Base-by-base conservation (phyloP, 257 asterid genomes). In the Nicotiana paniculata region DNA sequence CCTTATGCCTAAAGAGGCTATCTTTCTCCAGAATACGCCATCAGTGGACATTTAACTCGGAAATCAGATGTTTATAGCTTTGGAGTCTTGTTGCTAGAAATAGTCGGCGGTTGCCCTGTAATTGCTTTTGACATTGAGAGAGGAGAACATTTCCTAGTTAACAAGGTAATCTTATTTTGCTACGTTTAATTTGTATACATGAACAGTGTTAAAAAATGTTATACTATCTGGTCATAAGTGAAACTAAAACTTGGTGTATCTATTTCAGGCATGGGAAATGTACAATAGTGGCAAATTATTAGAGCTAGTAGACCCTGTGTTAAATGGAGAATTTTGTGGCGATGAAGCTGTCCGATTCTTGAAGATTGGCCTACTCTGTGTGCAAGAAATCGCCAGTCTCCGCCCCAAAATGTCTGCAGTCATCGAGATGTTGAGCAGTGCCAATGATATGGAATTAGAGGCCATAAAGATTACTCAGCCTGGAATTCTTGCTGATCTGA, bases 11-110 rank as follows among this genome's bases (percentile, higher is more conserved):
- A 8, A 82, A 94, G 98, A 82, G 97, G 98, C 80, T 93, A 94
- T 85, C 85, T 94, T 32, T 90, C 97, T 32, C 98, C 97, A 0
- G 98, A 94, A 83, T 94, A 93, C 26, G 98, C 98, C 8, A 78
- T 91, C 58, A 94, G 89, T 37, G 97, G 97, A 67, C 98, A 91
- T 75, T 89, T 90, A 78, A 93, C 92, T 3, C 84, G 93, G 37
- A 94, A 94, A 86, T 91, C 97, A 54, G 98, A 94, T 69, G 94
- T 94, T 67, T 81, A 81, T 81, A 81, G 77, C 75, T 66, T 63
- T 4, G 77, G 82, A 37, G 82, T 78, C 1, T 59, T 78, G 9
- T 26, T 78, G 37, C 33, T 78, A 13, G 74, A 78, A 28, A 59
- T 59, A n/a, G 35, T 59, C 58, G 37, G 82, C 37, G 82, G 82